Conservation (phyloP, 805 yeast genomes). For the Yamadazyma paraphyllophila region DNA sequence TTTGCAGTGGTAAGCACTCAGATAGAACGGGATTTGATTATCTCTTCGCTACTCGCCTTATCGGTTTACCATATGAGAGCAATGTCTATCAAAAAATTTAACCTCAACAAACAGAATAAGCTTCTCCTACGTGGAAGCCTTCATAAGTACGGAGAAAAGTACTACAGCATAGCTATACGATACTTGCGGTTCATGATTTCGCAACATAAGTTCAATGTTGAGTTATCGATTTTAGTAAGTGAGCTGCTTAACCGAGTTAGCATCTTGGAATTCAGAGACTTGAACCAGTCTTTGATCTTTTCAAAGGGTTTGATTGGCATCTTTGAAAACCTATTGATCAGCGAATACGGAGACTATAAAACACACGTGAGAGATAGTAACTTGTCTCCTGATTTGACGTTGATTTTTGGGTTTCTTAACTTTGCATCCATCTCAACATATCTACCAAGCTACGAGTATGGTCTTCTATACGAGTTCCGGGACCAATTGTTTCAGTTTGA, state of each 20-base stretch:
- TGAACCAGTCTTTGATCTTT: slow-evolving; percentile 18
- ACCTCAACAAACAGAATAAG: background rate
- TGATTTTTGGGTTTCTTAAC: slow-evolving; percentile 15
- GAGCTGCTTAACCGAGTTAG: slow-evolving; percentile 21
- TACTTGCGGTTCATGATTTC: slow-evolving; percentile 7
- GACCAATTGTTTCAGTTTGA: slow-evolving; percentile 7
- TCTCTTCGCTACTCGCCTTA: slow-evolving; percentile 11
- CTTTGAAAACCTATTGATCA: slow-evolving; percentile 15
- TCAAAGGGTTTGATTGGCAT: slow-evolving; percentile 21
- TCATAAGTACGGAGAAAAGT: slow-evolving; percentile 7
- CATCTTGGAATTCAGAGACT: slow-evolving; percentile 19
- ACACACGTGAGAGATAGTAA: background rate
- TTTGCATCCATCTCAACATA: slow-evolving; percentile 17
- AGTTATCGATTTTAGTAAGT: slow-evolving; percentile 18
- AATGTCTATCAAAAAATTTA: slow-evolving; percentile 13
- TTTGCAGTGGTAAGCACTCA: background rate
- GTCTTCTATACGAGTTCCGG: slow-evolving; percentile 15
- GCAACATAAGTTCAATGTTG: slow-evolving; percentile 9
- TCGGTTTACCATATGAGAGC: slow-evolving; percentile 13
- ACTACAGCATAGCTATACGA: slow-evolving; percentile 10
- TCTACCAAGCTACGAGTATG: slow-evolving; percentile 18
- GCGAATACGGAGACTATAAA: background rate
- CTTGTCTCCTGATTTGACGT: slow-evolving; percentile 4
- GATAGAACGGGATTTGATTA: slow-evolving; percentile 4
- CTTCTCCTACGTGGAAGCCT: slow-evolving; percentile 3